Conservation (phyloP, 768 basidiomycete genomes). For the Exidia glandulosa region DNA sequence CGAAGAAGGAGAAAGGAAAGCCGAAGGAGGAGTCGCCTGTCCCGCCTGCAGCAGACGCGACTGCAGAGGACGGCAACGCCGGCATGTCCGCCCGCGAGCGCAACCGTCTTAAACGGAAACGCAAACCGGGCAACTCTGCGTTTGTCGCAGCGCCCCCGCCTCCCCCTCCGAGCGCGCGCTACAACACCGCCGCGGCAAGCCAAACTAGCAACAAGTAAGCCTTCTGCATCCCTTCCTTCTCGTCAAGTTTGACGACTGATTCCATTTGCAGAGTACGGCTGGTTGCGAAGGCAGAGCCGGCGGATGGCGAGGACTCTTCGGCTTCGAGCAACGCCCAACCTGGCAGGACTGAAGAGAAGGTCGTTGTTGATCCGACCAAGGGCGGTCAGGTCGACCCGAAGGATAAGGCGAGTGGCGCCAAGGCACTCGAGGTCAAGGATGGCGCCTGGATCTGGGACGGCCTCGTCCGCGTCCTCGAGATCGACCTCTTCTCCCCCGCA, state of each 20-base stretch:
- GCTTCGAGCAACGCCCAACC: slow-evolving; percentile 19
- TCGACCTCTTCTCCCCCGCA: slow-evolving; percentile 70
- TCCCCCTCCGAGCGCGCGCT: neutral
- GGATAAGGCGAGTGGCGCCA: slow-evolving; percentile 29
- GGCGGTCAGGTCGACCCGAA: slow-evolving; percentile 63
- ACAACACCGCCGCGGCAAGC: neutral
- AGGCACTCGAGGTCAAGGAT: slow-evolving; percentile 55
- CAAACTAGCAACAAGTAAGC: neutral
- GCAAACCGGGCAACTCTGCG: slow-evolving; percentile 74
- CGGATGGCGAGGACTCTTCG: slow-evolving; percentile 47
- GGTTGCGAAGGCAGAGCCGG: slow-evolving; percentile 49
- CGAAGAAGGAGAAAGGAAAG: slow-evolving; percentile 12
- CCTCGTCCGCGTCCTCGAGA: slow-evolving; percentile 64
- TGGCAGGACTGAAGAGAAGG: slow-evolving; percentile 42
- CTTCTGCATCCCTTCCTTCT: neutral
- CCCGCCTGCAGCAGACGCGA: neutral
- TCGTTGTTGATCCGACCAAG: slow-evolving; percentile 68
- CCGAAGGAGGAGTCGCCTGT: slow-evolving; percentile 28
- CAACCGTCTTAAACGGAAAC: slow-evolving; percentile 89
- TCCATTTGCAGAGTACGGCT: slow-evolving; percentile 50
- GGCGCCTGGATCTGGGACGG: slow-evolving; percentile 85
- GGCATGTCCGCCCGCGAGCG: slow-evolving; percentile 84
- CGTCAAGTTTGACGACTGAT: neutral
- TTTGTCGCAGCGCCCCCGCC: slow-evolving; percentile 43
- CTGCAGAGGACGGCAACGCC: slow-evolving; percentile 9